These are phyloP conservation scores for Thyridium curvatum DNA, from an alignment of 2,329 filamentous ascomycete species.

Conservation along the genomic window DNA sequence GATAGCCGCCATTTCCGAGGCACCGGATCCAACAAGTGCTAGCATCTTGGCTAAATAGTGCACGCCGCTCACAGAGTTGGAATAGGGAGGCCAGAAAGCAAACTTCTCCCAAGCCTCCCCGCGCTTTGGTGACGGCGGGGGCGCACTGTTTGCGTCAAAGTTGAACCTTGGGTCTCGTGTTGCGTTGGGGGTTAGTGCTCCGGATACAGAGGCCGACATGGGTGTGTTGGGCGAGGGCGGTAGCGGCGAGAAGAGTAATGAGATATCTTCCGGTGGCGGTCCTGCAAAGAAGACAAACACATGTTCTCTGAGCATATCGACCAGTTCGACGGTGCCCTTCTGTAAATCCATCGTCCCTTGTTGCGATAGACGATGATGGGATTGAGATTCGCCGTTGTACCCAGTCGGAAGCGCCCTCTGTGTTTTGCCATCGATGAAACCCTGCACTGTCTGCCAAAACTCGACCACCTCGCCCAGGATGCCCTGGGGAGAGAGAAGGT, in stretches of 20 bases:
- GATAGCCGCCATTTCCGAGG: slow-evolving; percentile 77
- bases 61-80: slow-evolving; percentile 87
- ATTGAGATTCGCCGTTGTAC: slow-evolving; percentile 72
- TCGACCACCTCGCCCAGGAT: slow-evolving; percentile 84
- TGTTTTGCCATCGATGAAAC: slow-evolving; percentile 81
- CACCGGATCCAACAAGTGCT: slow-evolving; percentile 75
- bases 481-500: slow-evolving; percentile 71
- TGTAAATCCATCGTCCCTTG: slow-evolving; percentile 67
- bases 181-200: slow-evolving; percentile 45
- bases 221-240: slow-evolving; percentile 66
- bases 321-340: slow-evolving; percentile 72
- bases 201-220: slow-evolving; percentile 36
- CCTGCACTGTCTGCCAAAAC: slow-evolving; percentile 88
- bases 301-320: slow-evolving; percentile 74
- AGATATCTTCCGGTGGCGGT: slow-evolving; percentile 85
- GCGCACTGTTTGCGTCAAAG: slow-evolving; percentile 71
- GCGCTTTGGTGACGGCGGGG: slow-evolving; percentile 67
- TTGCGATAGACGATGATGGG: slow-evolving; percentile 73
- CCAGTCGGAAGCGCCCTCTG: slow-evolving; percentile 75
- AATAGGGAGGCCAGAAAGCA: slow-evolving; percentile 92
- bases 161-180: slow-evolving; percentile 69
- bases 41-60: slow-evolving; percentile 83
- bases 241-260: slow-evolving; percentile 75
- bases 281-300: slow-evolving; percentile 80
- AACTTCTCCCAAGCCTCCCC: slow-evolving; percentile 90